Conservation (phyloP, 2,329 filamentous ascomycete genomes). For the Lachnellula arida region DNA sequence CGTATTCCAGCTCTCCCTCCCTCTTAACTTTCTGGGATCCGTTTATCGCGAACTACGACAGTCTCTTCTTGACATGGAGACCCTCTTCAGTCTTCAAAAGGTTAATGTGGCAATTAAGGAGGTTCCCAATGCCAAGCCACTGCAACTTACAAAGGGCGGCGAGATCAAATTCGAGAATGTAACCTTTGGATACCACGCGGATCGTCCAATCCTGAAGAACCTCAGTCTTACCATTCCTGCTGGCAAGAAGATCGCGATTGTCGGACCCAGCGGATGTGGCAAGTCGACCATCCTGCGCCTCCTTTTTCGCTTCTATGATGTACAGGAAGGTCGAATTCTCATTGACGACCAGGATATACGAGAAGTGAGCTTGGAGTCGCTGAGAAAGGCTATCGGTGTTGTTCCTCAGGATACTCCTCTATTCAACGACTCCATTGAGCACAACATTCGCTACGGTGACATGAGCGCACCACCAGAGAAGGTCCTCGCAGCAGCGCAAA, state of each 20-base stretch:
- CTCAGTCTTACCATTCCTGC: constrained; percentile 86
- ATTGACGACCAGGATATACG: constrained; percentile 93
- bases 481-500: constrained; percentile 71
- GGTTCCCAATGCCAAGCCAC: constrained; percentile 64
- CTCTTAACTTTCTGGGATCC: constrained; percentile 95
- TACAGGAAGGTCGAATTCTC: constrained; percentile 76
- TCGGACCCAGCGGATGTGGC: constrained; percentile 91
- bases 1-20: constrained; percentile 95
- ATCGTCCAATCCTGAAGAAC: constrained; percentile 82
- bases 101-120: constrained; percentile 88
- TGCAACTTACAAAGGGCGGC: constrained; percentile 70
- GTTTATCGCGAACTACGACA: constrained; percentile 95
- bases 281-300: constrained; percentile 91
- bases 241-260: constrained; percentile 92
- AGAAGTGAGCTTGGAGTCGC: constrained; percentile 73
- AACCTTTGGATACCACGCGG: constrained; percentile 83
- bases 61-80: constrained; percentile 96
- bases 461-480: constrained; percentile 69
- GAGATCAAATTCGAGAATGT: constrained; percentile 95
- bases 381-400: constrained; percentile 83
- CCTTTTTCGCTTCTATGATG: constrained; percentile 92
- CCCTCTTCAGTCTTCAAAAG: constrained; percentile 93
- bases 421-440: constrained; percentile 93
- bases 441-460: constrained; percentile 92
- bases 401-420: constrained; percentile 96